A percentile compares a stretch with the other conserved stretches of the same genome.
These are phyloP conservation scores for Termitomyces titanicus DNA, from an alignment of 768 basidiomycete species.

Conservation along the genomic window DNA sequence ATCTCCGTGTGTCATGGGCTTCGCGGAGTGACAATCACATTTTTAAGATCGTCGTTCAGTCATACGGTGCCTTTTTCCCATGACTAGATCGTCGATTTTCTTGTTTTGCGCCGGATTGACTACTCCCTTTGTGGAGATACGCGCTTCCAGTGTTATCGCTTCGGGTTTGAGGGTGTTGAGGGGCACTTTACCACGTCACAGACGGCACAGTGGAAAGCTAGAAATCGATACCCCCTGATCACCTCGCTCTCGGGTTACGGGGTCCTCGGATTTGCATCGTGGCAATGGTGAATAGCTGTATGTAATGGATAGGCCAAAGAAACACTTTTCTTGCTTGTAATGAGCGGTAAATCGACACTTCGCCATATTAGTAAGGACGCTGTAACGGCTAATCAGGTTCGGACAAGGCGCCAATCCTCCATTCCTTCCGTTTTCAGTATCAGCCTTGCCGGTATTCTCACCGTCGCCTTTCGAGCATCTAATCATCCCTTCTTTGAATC, in stretches of 20 bases:
- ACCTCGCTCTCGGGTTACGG: conserved; percentile 4
- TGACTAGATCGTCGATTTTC: background rate
- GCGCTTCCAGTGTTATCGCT: background rate
- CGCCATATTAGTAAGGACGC: conserved; percentile 6
- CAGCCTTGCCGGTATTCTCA: conserved; percentile 22
- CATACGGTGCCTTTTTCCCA: background rate
- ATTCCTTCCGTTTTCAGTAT: conserved; percentile 16
- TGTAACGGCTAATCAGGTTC: conserved; percentile 8
- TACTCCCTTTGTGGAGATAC: too few relatives aligned
- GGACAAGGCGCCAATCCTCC: conserved; percentile 27
- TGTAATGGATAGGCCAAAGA: conserved; percentile 7
- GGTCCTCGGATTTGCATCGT: conserved; percentile 22
- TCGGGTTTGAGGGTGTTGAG: conserved; percentile 8
- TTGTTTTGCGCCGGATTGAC: background rate
- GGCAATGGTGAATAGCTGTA: conserved; percentile 2
- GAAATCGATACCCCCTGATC: background rate
- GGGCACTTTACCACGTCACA: background rate
- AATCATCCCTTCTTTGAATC: conserved; percentile 16
- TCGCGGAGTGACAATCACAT: conserved; percentile 18
- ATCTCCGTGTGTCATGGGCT: conserved; percentile 11
- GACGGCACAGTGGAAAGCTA: conserved; percentile 10
- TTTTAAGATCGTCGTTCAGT: too few relatives aligned
- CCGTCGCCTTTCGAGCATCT: conserved; percentile 17
- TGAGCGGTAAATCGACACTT: conserved; percentile 25
- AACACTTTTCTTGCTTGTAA: conserved; percentile 1